Evolutionary conservation across 805 yeast species (phyloP).

Genomic region (Pichia cephalocereana): DNA sequence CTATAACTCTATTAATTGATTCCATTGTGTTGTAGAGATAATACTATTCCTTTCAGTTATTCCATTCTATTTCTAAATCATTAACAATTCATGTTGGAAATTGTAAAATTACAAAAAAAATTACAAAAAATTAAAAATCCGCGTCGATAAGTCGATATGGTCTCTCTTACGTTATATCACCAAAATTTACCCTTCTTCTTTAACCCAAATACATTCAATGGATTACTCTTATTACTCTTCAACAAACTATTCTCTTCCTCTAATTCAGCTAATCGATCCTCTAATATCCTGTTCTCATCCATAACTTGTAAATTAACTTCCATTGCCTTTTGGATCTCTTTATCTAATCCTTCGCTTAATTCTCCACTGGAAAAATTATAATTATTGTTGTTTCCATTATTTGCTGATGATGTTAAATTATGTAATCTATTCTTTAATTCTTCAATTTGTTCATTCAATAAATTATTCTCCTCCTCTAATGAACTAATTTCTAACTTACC

Average conservation of each 20-base stretch:
- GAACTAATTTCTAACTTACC: slow-evolving; percentile 70
- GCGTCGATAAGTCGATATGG: too few relatives aligned
- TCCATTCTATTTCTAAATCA: too few relatives aligned
- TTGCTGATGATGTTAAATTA: slow-evolving; percentile 20
- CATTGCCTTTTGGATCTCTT: slow-evolving; percentile 51
- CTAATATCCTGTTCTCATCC: slow-evolving; percentile 49
- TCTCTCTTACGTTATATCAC: not conserved
- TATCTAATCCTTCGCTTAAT: slow-evolving; percentile 28
- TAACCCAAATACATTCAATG: not conserved
- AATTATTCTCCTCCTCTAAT: slow-evolving; percentile 63
- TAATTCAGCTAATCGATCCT: slow-evolving; percentile 39
- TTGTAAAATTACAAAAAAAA: too few relatives aligned
- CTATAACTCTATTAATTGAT: not conserved
- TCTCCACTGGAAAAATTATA: slow-evolving; percentile 12
- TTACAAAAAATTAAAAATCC: too few relatives aligned
- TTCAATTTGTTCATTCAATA: slow-evolving; percentile 39
- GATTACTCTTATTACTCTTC: not conserved
- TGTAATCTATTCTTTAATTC: slow-evolving; percentile 35
- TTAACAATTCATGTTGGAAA: too few relatives aligned
- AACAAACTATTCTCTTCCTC: slow-evolving; percentile 22
- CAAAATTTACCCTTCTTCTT: slow-evolving; percentile 11
- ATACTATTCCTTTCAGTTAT: too few relatives aligned
- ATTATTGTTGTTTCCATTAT: slow-evolving; percentile 10
- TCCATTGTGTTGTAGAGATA: not conserved
- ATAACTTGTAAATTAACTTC: slow-evolving; percentile 56